A percentile compares a stretch with the other conserved stretches of the same genome.
Conservation (phyloP, 106 monocot genomes). For the Allium cepa region DNA sequence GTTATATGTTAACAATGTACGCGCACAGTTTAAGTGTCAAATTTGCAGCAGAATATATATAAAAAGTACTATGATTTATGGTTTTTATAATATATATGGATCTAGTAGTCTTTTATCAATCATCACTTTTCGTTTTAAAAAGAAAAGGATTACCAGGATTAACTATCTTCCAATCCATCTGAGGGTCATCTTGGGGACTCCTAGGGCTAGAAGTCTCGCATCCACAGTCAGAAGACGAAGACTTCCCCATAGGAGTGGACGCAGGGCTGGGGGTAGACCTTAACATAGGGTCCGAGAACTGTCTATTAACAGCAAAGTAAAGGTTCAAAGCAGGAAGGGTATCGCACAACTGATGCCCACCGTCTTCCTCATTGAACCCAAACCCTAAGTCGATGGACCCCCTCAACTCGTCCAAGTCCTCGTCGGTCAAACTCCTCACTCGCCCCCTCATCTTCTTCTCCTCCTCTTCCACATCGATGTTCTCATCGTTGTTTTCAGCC, state of each 20-base stretch:
- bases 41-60: too few species aligned
- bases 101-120: too few species aligned
- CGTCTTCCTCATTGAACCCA: slow-evolving; percentile 69
- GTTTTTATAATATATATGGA: too few species aligned
- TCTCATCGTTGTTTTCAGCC: background rate
- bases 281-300: slow-evolving; percentile 45
- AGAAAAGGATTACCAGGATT: slow-evolving; percentile 39
- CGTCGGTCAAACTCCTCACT: slow-evolving; percentile 64
- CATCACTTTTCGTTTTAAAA: background rate
- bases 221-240: slow-evolving; percentile 22
- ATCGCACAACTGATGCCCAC: slow-evolving; percentile 40
- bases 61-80: too few species aligned
- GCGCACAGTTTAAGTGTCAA: too few species aligned
- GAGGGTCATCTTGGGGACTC: slow-evolving; percentile 17
- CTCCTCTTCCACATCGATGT: slow-evolving; percentile 1
- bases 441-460: slow-evolving; percentile 1
- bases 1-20: too few species aligned
- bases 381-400: slow-evolving; percentile 81
- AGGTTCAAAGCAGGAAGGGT: slow-evolving; percentile 75
- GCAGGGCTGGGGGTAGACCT: background rate
- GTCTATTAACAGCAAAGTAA: slow-evolving; percentile 80
- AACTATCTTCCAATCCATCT: slow-evolving; percentile 46
- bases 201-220: slow-evolving; percentile 29
- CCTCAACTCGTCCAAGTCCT: slow-evolving; percentile 70
- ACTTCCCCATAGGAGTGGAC: background rate